A percentile compares a stretch with the other conserved stretches of the same genome.
These are phyloP conservation scores for Cystofilobasidium ferigula DNA, from an alignment of 768 basidiomycete species.

Conservation along the genomic window DNA sequence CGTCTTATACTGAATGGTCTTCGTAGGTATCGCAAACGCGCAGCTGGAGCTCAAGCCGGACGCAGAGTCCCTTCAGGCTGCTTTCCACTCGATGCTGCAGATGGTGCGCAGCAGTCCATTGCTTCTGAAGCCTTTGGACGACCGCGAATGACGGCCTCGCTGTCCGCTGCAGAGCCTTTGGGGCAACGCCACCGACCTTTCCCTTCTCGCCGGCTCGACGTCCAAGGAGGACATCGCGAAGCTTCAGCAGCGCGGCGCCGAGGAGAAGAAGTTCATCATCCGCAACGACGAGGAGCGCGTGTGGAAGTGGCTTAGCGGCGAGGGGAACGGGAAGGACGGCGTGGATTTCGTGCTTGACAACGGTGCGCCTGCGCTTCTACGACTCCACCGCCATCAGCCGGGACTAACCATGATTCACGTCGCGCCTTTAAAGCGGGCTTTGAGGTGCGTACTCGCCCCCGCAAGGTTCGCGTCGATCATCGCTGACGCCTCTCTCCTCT, in stretches of 20 bases:
- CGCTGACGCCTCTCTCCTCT: background rate
- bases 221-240: constrained; percentile 68
- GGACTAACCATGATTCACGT: too few species aligned
- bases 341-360: constrained; percentile 90
- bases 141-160: constrained; percentile 39
- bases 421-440: constrained; percentile 59
- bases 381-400: background rate
- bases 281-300: constrained; percentile 65
- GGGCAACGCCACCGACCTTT: constrained; percentile 95
- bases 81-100: constrained; percentile 77
- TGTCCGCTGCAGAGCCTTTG: constrained; percentile 40
- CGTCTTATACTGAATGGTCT: background rate
- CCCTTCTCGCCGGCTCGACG: constrained; percentile 61
- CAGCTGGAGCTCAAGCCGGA: constrained; percentile 40
- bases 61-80: constrained; percentile 48
- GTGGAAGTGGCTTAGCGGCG: constrained; percentile 54
- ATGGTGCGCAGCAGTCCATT: constrained; percentile 44
- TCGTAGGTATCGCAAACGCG: constrained; percentile 53
- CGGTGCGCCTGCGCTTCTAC: constrained; percentile 42
- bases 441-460: constrained; percentile 48
- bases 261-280: constrained; percentile 67
- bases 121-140: constrained; percentile 36
- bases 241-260: constrained; percentile 68
- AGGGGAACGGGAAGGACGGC: constrained; percentile 32
- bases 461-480: background rate